Evolutionary conservation across 2,329 filamentous ascomycete genomes (phyloP).

Genomic region (Calonectria hongkongensis): DNA sequence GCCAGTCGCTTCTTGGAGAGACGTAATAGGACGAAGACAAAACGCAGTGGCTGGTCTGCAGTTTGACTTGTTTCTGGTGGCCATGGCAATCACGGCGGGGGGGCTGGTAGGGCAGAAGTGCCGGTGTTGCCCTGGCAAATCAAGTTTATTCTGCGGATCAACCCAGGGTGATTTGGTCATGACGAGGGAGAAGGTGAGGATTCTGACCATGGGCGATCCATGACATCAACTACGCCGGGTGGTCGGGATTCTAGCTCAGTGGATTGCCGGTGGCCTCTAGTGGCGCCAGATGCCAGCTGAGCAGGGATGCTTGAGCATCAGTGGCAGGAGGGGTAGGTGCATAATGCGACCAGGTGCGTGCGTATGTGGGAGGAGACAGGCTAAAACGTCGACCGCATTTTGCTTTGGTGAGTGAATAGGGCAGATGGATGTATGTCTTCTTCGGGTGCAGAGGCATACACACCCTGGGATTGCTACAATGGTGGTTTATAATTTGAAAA

Average conservation of each 20-base stretch:
- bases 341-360: slow-evolving; percentile 31
- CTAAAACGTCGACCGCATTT: slow-evolving; percentile 14
- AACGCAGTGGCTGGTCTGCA: not conserved
- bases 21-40: not conserved
- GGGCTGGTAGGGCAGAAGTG: not conserved
- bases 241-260: slow-evolving; percentile 44
- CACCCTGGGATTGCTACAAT: not conserved
- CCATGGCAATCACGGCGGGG: not conserved
- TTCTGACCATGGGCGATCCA: slow-evolving; percentile 48
- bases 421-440: not conserved
- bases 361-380: slow-evolving; percentile 37
- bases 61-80: slow-evolving; percentile 18
- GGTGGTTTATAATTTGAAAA: slow-evolving; percentile 6
- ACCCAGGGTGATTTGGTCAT: slow-evolving; percentile 18
- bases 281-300: slow-evolving; percentile 50
- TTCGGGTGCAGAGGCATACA: not conserved
- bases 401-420: not conserved
- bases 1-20: not conserved
- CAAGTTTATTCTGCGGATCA: slow-evolving; percentile 12
- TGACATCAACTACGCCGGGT: slow-evolving; percentile 52
- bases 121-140: slow-evolving; percentile 6
- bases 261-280: slow-evolving; percentile 45
- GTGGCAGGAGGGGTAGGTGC: slow-evolving; percentile 35
- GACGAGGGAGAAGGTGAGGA: slow-evolving; percentile 32
- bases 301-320: slow-evolving; percentile 44